These are phyloP conservation scores for Pedinophyceae sp. DNA, from an alignment of 139 green algal species.

Conservation along the genomic window DNA sequence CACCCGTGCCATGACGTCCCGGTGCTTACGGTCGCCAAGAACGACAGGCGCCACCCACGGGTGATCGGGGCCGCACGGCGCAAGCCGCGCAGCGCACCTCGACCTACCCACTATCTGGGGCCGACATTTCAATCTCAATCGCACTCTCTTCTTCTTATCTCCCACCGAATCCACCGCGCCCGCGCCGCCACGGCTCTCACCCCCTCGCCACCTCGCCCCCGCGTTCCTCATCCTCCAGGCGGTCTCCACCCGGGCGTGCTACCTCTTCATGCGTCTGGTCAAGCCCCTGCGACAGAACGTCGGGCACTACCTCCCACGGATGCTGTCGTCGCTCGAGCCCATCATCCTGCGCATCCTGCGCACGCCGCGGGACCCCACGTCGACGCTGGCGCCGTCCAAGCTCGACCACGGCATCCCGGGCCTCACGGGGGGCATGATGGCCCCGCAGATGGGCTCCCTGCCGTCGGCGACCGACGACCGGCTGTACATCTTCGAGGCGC, in stretches of 20 bases:
- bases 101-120: background rate
- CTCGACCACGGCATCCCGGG: background rate
- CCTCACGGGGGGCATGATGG: background rate
- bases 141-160: too few species aligned
- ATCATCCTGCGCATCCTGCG: slow-evolving; percentile 43
- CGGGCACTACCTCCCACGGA: slow-evolving; percentile 23
- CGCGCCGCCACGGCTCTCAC: background rate
- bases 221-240: too few species aligned
- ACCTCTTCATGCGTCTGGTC: slow-evolving; percentile 62
- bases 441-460: background rate
- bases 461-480: slow-evolving; percentile 37
- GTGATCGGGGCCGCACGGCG: too few species aligned
- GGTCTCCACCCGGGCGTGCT: slow-evolving; percentile 36
- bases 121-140: too few species aligned
- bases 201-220: background rate
- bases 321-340: slow-evolving; percentile 40
- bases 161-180: too few species aligned
- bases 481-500: slow-evolving; percentile 77
- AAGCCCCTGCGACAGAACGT: slow-evolving; percentile 45
- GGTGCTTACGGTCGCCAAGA: too few species aligned
- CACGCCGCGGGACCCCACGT: too few species aligned
- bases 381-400: slow-evolving; percentile 15
- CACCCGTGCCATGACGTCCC: too few species aligned
- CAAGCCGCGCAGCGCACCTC: background rate
- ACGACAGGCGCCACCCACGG: too few species aligned